phyloP scores from a whole-genome alignment of 176 grass and related monocot genomes.

The Aegilops bicornis region DNA sequence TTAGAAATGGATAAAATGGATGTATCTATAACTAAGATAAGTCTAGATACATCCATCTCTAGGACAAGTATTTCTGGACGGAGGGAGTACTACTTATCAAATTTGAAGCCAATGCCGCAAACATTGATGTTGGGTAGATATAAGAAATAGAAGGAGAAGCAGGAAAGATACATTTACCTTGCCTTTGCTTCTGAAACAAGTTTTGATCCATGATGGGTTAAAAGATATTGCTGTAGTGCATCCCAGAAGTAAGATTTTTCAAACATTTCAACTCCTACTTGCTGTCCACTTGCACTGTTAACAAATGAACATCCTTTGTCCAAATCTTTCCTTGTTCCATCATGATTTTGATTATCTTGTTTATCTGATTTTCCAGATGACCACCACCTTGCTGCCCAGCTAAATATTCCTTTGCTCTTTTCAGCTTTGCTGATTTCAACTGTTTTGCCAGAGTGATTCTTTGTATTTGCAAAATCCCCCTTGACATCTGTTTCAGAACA shows the following conservation, averaged over 20 bases:
- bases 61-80: too few species aligned
- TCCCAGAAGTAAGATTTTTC: conserved; percentile 48
- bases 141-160: neutral
- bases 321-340: neutral
- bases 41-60: too few species aligned
- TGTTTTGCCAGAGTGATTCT: neutral
- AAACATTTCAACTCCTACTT: conserved; percentile 36
- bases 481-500: conserved; percentile 15
- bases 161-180: conserved; percentile 34
- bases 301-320: conserved; percentile 17
- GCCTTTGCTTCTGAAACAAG: conserved; percentile 43
- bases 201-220: conserved; percentile 28
- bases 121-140: conserved; percentile 11
- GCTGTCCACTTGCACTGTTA: conserved; percentile 10
- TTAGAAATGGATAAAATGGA: too few species aligned
- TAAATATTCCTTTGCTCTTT: conserved; percentile 25
- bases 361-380: conserved; percentile 25
- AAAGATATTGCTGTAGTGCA: conserved; percentile 41
- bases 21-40: too few species aligned
- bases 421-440: neutral
- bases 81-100: neutral
- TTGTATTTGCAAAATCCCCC: neutral
- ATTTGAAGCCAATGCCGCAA: neutral
- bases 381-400: conserved; percentile 27
- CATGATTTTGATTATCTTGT: neutral